A percentile compares a stretch with the other conserved stretches of the same genome.
Evolutionary conservation across 768 basidiomycete species (phyloP).

Genomic region (Coprinopsis cinerea): DNA sequence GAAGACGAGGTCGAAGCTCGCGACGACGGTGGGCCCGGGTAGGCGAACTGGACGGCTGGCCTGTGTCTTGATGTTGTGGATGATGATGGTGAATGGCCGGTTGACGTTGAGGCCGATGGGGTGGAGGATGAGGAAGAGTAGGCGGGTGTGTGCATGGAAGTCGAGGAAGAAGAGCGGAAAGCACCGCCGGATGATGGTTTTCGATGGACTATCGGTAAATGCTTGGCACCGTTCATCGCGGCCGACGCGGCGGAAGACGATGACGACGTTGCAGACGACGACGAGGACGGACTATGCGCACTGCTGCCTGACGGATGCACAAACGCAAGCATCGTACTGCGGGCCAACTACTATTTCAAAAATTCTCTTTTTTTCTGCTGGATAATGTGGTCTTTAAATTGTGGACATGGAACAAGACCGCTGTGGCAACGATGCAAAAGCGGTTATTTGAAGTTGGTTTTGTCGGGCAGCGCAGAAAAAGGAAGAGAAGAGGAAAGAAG

Average conservation of each 20-base stretch:
- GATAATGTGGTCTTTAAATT: too few relatives aligned
- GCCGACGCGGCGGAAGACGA: constrained; percentile 5
- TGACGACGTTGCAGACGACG: constrained; percentile 5
- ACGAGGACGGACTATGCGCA: background rate
- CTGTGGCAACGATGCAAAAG: too few relatives aligned
- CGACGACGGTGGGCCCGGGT: background rate
- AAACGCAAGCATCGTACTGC: constrained; percentile 6
- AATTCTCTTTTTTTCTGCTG: too few relatives aligned
- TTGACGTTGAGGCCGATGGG: background rate
- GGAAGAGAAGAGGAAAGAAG: too few relatives aligned
- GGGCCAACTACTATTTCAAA: background rate
- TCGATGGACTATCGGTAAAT: background rate
- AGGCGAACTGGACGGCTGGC: background rate
- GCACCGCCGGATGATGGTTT: background rate
- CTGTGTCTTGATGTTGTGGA: background rate
- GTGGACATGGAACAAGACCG: too few relatives aligned
- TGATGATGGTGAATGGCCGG: background rate
- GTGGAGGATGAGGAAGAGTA: background rate
- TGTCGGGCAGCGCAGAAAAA: too few relatives aligned
- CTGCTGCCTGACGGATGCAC: background rate
- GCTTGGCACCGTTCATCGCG: background rate
- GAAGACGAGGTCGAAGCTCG: background rate
- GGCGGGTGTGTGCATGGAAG: background rate
- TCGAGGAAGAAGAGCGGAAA: background rate
- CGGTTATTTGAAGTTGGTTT: too few relatives aligned